Evolutionary conservation across 2,329 filamentous ascomycete genomes (phyloP), one percentile per base, ranked within the genome.

Genomic region (Monosporascus sp.): DNA sequence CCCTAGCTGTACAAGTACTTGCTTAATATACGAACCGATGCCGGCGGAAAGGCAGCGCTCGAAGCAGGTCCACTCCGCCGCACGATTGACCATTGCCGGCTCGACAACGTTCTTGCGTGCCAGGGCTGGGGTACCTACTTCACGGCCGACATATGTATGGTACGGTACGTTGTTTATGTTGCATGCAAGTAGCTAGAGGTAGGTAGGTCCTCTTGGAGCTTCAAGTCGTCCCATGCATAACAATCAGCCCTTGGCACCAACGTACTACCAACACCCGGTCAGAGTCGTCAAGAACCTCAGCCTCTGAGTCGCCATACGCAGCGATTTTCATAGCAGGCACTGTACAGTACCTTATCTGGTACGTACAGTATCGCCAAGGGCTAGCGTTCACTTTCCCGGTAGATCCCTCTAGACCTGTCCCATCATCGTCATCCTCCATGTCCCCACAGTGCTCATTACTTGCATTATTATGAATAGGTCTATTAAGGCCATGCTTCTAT

Each of bases 341-440:
- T 56, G 58, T 60, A 59, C 54, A 51, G 56, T 54, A 51, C 52
- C 55, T 55, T 58, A 55, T 49, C 49, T 53, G 51, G 52, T 45
- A 52, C 53, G 58, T 57, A 22, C 20, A 22, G 20, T 22, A 54
- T 55, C 55, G 57, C 52, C 56, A 59, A 53, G 54, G 56, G 55
- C 53, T 50, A 59, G 55, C 58, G 57, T 55, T 45, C 55, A 20
- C 37, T 37, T 43, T 52, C 55, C 55, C 58, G 56, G 60, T 59
- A 60, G 58, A 63, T 60, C 60, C 59, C 55, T 57, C 57, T 54
- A 59, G 49, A 55, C 51, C 54, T 56, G 58, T 45, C 53, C 56
- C 57, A 63, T 57, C 55, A 58, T 63, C 59, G 59, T 61, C 60
- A 61, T 63, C 55, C 59, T 58, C 56, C 45, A 51, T 60, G 56